phyloP scores from a whole-genome alignment of 768 basidiomycete genomes.

The Gymnopilus junonius region DNA sequence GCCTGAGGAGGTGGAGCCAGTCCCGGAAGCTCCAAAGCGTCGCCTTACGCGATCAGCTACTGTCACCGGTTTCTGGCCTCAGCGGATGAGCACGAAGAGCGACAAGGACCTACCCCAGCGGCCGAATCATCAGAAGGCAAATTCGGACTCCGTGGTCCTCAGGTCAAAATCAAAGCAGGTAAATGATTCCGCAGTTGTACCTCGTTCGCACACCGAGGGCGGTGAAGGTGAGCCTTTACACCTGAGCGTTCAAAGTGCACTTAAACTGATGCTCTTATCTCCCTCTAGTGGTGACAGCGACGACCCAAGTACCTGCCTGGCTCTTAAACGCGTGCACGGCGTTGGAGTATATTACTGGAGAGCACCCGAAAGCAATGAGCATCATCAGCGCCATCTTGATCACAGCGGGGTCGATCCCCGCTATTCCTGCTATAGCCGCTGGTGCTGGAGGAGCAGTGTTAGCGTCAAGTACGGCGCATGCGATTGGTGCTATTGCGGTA shows the following conservation, averaged over 20 bases:
- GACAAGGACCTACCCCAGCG: slow-evolving; percentile 29
- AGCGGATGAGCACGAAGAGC: slow-evolving; percentile 34
- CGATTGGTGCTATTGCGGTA: slow-evolving; percentile 78
- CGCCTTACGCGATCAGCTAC: slow-evolving; percentile 32
- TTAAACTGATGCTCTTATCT: background rate
- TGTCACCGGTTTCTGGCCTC: slow-evolving; percentile 36
- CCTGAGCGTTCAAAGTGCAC: background rate
- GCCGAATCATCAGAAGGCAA: slow-evolving; percentile 29
- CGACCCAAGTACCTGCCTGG: slow-evolving; percentile 73
- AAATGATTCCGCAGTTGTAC: slow-evolving; percentile 26
- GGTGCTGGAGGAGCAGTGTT: slow-evolving; percentile 76
- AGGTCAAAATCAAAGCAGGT: slow-evolving; percentile 16
- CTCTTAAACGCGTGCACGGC: slow-evolving; percentile 78
- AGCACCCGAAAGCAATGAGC: slow-evolving; percentile 77
- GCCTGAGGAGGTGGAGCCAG: slow-evolving; percentile 28
- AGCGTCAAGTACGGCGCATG: slow-evolving; percentile 75
- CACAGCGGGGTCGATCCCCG: slow-evolving; percentile 75
- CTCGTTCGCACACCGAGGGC: slow-evolving; percentile 28
- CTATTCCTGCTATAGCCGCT: slow-evolving; percentile 69
- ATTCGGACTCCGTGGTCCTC: slow-evolving; percentile 34
- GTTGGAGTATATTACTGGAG: slow-evolving; percentile 72
- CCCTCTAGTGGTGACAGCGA: slow-evolving; percentile 37
- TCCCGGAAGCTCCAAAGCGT: slow-evolving; percentile 6
- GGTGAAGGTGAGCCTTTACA: slow-evolving; percentile 30
- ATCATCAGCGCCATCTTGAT: slow-evolving; percentile 79